Percentiles rank a stretch among this genome's conserved stretches.
phyloP scores from a whole-genome alignment of 139 green algal species.

The Asterochloris erici region DNA sequence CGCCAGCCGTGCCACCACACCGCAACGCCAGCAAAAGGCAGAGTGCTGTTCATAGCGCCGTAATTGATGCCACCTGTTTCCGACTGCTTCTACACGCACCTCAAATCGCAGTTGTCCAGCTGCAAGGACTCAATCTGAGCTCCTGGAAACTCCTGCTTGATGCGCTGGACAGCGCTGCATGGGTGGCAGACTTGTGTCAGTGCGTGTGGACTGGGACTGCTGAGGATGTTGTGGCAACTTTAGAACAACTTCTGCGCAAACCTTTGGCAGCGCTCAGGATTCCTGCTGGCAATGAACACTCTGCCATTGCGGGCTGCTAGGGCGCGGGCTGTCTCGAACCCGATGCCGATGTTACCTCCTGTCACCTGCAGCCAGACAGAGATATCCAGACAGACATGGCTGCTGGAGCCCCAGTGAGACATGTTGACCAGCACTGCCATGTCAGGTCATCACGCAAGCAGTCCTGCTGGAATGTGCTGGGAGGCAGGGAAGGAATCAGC shows the following conservation, averaged over 20 bases:
- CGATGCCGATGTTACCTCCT: constrained; percentile 2
- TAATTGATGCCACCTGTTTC: no score
- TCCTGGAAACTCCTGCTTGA: constrained; percentile 7
- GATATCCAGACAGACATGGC: no score
- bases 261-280: constrained; percentile 5
- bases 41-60: no score
- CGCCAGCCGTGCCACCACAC: no score
- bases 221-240: not conserved
- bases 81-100: not conserved
- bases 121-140: constrained; percentile 5
- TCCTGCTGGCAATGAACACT: constrained; percentile 13
- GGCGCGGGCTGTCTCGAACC: not conserved
- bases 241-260: not conserved
- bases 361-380: not conserved
- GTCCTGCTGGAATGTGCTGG: no score
- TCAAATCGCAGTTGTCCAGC: not conserved
- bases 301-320: constrained; percentile 1
- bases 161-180: constrained; percentile 3
- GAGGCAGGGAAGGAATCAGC: no score
- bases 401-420: no score
- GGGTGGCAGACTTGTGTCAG: not conserved
- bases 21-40: no score
- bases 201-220: not conserved
- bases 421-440: no score
- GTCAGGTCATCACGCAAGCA: no score